Evolutionary conservation across 1,284 basidiomycete genomes (phyloP), one percentile per base, ranked within the genome.

Genomic region (Ceratobasidium sp.): DNA sequence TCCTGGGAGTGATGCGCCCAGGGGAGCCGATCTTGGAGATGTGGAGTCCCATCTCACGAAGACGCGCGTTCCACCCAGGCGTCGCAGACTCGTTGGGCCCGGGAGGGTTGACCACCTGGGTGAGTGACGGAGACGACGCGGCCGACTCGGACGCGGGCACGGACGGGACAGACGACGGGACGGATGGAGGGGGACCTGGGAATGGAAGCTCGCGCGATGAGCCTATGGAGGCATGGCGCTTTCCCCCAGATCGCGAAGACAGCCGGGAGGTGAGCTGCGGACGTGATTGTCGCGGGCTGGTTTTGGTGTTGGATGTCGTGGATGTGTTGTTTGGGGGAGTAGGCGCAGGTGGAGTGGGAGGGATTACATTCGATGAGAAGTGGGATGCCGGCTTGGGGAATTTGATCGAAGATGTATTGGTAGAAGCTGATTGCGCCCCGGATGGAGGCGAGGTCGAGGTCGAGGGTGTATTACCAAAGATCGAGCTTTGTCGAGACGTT

Each of bases 221-320:
- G 4, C 62, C 62, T 15, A 65, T 65, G 12, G 49, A 53, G n/a
- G 62, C 62, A 34, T 65, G 62, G 31, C 62, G 62, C 35, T 65
- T 65, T 22, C 62, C 62, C 20, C 62, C 62, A 17, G 43, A 25
- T 15, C 62, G 62, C 10, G 62, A 65, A 17, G 62, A 65, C 3
- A 65, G 2, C 40, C 62, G 62, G 17, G 64, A 53, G n/a, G 50
- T 67, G 38, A 67, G 64, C 38, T 54, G 49, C 27, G 64, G 64
- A 15, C 64, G 64, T 25, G 64, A n/a, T 3, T 22, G 1, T 38
- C 6, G 7, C 2, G 17, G 13, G 58, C 43, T 32, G 50, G 38
- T 31, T 22, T 38, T 42, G 62, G 62, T 6, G 62, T 67, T 15
- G 64, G 64, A 3, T 17, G 49, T 52, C 54, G 64, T 31, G 8